These are phyloP conservation scores for Globisporangium recalcitrans DNA, from an alignment of 352 stramenopile species.

Conservation along the genomic window DNA sequence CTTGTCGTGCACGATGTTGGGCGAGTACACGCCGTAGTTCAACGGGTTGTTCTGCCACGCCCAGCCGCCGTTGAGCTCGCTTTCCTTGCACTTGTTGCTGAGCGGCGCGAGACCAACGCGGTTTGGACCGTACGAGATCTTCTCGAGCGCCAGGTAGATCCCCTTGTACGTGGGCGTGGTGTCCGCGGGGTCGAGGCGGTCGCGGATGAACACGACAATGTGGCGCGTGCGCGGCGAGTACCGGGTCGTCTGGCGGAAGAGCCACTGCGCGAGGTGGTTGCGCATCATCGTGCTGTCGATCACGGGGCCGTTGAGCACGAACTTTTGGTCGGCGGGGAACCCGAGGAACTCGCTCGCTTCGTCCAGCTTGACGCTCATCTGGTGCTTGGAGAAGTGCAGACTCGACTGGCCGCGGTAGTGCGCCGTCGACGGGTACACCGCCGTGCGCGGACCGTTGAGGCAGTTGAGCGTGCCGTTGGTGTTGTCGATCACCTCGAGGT, in stretches of 20 bases:
- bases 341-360: conserved; percentile 40
- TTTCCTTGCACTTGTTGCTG: conserved; percentile 31
- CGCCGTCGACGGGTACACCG: conserved; percentile 40
- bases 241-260: conserved; percentile 60
- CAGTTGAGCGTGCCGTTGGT: conserved; percentile 50
- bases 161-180: conserved; percentile 41
- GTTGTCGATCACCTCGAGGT: conserved; percentile 65
- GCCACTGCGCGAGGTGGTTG: conserved; percentile 77
- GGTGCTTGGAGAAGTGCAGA: conserved; percentile 76
- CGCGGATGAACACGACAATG: conserved; percentile 61
- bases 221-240: conserved; percentile 67
- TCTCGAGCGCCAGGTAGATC: conserved; percentile 75
- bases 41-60: conserved; percentile 77
- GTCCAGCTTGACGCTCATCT: conserved; percentile 65
- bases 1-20: conserved; percentile 56
- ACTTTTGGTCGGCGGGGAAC: conserved; percentile 56
- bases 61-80: conserved; percentile 64
- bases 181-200: conserved; percentile 22
- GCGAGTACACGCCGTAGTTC: conserved; percentile 35
- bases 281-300: conserved; percentile 65
- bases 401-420: conserved; percentile 78
- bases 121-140: conserved; percentile 64
- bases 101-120: conserved; percentile 59
- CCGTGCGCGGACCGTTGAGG: conserved; percentile 33
- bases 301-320: conserved; percentile 73